These are phyloP conservation scores for Saccharomycopsis fibuligera DNA, from an alignment of 805 yeast species.

Conservation along the genomic window DNA sequence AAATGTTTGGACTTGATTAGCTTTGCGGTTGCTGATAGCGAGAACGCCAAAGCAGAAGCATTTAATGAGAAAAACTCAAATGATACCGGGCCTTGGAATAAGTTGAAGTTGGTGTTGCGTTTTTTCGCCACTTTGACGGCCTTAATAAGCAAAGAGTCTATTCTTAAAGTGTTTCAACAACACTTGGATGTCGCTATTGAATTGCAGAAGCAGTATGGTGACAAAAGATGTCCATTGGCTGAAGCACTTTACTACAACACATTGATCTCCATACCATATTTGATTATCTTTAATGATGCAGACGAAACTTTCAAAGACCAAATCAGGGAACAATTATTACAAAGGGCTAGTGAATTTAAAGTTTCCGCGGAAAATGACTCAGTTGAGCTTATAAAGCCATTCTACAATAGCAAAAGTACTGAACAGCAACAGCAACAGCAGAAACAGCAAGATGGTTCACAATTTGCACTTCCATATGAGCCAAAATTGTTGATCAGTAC, in stretches of 20 bases:
- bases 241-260: constrained; percentile 63
- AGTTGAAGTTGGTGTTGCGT: constrained; percentile 63
- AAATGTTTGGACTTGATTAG: constrained; percentile 53
- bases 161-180: constrained; percentile 39
- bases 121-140: constrained; percentile 63
- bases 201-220: constrained; percentile 36
- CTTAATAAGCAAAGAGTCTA: constrained; percentile 43
- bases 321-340: constrained; percentile 39
- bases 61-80: constrained; percentile 28
- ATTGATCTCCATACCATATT: constrained; percentile 59
- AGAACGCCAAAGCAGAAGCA: constrained; percentile 8
- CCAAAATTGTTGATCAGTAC: constrained; percentile 43
- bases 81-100: constrained; percentile 58
- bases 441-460: no score
- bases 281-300: constrained; percentile 38
- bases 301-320: constrained; percentile 25
- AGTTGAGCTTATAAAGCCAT: constrained; percentile 25
- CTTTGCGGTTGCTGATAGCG: constrained; percentile 10
- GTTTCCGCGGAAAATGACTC: constrained; percentile 23
- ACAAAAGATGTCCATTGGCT: constrained; percentile 49
- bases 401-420: not conserved
- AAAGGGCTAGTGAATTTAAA: constrained; percentile 37
- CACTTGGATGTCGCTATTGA: constrained; percentile 51
- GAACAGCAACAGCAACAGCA: not conserved
- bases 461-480: constrained; percentile 39